These are phyloP conservation scores for Arabidopsis lyrata DNA, from an alignment of 441 rosid genomes.

Conservation along the genomic window DNA sequence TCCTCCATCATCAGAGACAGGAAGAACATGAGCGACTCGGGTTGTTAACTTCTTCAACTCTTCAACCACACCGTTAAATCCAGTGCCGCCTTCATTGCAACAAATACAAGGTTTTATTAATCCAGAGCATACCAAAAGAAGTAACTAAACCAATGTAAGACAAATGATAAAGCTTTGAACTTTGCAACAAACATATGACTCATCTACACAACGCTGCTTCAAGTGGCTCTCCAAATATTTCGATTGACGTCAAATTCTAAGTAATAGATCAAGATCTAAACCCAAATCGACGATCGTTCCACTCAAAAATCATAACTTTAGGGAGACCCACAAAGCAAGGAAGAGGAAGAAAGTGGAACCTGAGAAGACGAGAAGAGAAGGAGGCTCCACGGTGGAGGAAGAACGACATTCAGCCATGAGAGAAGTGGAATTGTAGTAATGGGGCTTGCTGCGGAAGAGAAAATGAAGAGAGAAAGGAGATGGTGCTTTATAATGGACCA, in stretches of 20 bases:
- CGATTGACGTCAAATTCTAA: neutral
- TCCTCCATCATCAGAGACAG: slow-evolving; percentile 97
- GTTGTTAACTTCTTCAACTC: slow-evolving; percentile 87
- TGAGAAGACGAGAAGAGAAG: slow-evolving; percentile 91
- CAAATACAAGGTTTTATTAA: neutral
- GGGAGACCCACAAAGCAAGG: slow-evolving; percentile 2
- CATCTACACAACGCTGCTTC: neutral
- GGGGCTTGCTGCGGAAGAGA: slow-evolving; percentile 20
- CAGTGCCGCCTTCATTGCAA: slow-evolving; percentile 75
- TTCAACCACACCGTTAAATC: slow-evolving; percentile 95
- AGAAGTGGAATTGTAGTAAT: slow-evolving; percentile 26
- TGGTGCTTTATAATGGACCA: slow-evolving; percentile 35
- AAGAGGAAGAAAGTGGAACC: slow-evolving; percentile 41
- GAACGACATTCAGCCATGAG: slow-evolving; percentile 37
- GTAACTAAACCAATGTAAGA: neutral
- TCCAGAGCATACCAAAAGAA: neutral
- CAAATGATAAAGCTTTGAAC: neutral
- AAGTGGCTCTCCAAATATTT: neutral
- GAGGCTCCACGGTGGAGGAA: slow-evolving; percentile 54
- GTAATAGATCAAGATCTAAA: slow-evolving; percentile 15
- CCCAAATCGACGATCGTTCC: slow-evolving; percentile 6
- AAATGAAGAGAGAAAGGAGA: slow-evolving; percentile 19
- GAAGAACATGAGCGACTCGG: slow-evolving; percentile 90
- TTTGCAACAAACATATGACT: neutral
- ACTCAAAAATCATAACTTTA: slow-evolving; percentile 27